phyloP scores from a whole-genome alignment of 140 eudicot species.

The Flaveria floridana region DNA sequence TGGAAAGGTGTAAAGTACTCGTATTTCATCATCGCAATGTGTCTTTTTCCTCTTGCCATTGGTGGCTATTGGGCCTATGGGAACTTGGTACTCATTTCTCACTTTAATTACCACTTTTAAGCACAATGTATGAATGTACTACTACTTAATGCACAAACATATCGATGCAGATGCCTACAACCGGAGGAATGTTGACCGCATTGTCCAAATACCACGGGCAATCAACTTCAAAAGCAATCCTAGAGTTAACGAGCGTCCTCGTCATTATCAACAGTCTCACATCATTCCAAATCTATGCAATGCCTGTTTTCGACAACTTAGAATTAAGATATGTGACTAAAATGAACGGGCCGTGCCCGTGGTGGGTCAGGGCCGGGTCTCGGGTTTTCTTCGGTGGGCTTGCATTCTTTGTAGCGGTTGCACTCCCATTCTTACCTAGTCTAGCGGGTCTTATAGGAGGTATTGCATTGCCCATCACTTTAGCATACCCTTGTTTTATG shows the following conservation, averaged over 20 bases:
- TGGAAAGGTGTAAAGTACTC: constrained; percentile 48
- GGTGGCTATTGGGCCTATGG: constrained; percentile 58
- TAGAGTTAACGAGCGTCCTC: constrained; percentile 29
- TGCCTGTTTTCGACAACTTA: constrained; percentile 54
- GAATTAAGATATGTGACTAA: constrained; percentile 37
- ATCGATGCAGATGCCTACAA: constrained; percentile 41
- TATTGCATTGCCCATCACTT: constrained; percentile 47
- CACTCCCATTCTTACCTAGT: constrained; percentile 48
- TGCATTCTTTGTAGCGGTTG: constrained; percentile 49
- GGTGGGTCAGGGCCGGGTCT: constrained; percentile 44
- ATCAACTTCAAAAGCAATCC: constrained; percentile 25
- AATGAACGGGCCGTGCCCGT: constrained; percentile 47
- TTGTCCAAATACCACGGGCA: constrained; percentile 38
- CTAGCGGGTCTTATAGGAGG: constrained; percentile 53
- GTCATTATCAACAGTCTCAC: constrained; percentile 43
- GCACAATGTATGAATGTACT: constrained; percentile 18
- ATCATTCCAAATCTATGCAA: constrained; percentile 51
- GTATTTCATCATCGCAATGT: constrained; percentile 38
- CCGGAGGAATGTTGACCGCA: constrained; percentile 43
- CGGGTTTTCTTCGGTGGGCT: constrained; percentile 39
- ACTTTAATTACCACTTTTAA: not conserved
- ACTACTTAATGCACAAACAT: not conserved
- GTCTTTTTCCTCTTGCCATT: constrained; percentile 53
- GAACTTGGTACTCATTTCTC: constrained; percentile 30
- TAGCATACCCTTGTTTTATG: constrained; percentile 58